Evolutionary conservation across 2,329 filamentous ascomycete species (phyloP), one percentile per base, ranked within the genome.

Genomic region (Gliomastix tumulicola): DNA sequence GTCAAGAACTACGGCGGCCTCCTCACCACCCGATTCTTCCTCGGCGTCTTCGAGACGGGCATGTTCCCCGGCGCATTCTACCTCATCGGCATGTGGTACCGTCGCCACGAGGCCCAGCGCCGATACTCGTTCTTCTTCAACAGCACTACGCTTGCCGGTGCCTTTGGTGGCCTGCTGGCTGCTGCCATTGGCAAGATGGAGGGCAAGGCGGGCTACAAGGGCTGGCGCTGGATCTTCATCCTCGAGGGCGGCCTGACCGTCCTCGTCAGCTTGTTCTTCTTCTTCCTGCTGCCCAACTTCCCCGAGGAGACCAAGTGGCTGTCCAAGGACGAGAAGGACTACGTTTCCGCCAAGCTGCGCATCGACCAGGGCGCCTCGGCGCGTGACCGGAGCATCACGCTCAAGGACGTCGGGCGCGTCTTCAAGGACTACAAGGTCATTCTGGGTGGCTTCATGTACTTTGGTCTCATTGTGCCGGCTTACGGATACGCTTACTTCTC

Each of bases 41-140:
- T 96, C 1, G 89, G 89, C 8, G 35, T 86, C 1, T 82, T 81
- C 41, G 81, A 88, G 62, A 77, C 79, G 6, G 83, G 82, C 57
- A 86, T 88, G 72, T 86, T 86, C 30, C 60, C 60, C 0, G 60
- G 60, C 63, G 66, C 62, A 34, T 73, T 84, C 53, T 84, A 88
- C 51, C 64, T 89, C 7, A 79, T 88, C 42, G 79, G 85, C 40
- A 90, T 90, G 81, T 94, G 85, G 88, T 98, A 97, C 50, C 80
- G 82, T 41, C 79, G 90, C 41, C 69, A 70, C 31, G 92, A 97
- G 62, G 88, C 89, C 3, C 90, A 97, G 61, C 87, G 88, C 51
- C 80, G 92, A 21, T 96, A 89, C 63, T 85, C 82, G 13, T 89
- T 97, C 68, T 97, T 97, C 70, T 97, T 97, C 68, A 81, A 76